Evolutionary conservation across 2,329 filamentous ascomycete genomes (phyloP).

Genomic region (Penicillium sp.): DNA sequence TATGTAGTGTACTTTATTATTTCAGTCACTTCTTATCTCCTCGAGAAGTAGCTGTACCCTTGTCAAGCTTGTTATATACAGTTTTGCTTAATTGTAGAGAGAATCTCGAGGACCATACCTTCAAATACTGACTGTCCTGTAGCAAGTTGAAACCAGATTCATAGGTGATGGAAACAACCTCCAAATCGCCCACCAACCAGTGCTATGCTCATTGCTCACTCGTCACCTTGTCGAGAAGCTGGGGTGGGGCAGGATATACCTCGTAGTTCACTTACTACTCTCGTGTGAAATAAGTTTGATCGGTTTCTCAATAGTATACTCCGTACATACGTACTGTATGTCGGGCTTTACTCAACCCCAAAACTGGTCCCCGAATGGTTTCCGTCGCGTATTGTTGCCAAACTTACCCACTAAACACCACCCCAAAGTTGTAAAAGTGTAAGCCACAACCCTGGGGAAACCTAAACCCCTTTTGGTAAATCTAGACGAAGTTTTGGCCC

Average conservation of each 20-base stretch:
- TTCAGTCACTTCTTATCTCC: too few species aligned
- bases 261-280: background rate
- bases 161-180: background rate
- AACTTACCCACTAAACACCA: background rate
- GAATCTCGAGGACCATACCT: background rate
- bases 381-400: slow-evolving; percentile 3
- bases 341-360: background rate
- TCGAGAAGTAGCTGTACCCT: background rate
- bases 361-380: background rate
- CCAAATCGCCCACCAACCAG: background rate
- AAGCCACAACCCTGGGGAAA: slow-evolving; percentile 1
- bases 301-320: too few species aligned
- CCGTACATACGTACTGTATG: too few species aligned
- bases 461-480: slow-evolving; percentile 18
- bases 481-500: slow-evolving; percentile 18
- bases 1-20: background rate
- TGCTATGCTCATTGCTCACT: background rate
- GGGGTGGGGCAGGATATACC: background rate
- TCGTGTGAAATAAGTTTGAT: too few species aligned
- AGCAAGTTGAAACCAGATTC: background rate
- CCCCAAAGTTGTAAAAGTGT: too few species aligned
- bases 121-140: too few species aligned
- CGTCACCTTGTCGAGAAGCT: background rate
- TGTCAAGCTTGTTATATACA: background rate
- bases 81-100: too few species aligned